Evolutionary conservation across 164 flowering plant species (phyloP), one percentile per base, ranked within the genome.

Genomic region (Kalanchoe fedtschenkoi): DNA sequence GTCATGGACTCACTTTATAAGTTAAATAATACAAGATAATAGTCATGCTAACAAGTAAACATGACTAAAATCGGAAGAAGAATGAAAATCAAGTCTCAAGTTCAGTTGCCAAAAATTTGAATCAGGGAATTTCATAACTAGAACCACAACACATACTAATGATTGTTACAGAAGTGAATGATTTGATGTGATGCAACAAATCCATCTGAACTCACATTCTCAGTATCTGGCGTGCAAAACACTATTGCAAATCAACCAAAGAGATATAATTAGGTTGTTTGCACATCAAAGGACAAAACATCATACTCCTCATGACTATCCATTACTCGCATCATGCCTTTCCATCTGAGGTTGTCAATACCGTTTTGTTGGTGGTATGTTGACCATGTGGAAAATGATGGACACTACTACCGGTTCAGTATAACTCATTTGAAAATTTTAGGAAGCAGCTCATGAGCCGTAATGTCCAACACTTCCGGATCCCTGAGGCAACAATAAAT

Each of bases 401-500:
- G 55, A 7, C 14, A 39, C 67, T 63, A 66, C 30, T 62, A 51
- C 15, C 69, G 46, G 69, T 39, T 68, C 26, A 60, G 46, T 30
- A 51, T 28, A 37, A 62, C 67, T 65, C 78, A 65, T 72, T 79
- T 88, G 79, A 78, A 91, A 28, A 91, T 32, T 21, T 88, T 89
- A 3, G 97, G 97, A 68, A 88, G 74, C 63, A 91, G 44, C 75
- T 86, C 96, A 72, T 91, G 96, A 55, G 71, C 82, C 58, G 68
- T 44, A 34, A 82, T 78, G 70, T 88, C 96, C 70, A 91, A 65
- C 58, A 54, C 66, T 64, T 84, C 96, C 6, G 97, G 97, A 64
- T 88, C 81, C 85, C 97, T 91, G 83, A 44, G 69, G 71, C 7
- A 24, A 19, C 17, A 11, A 17, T 46, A 38, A 14, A 34, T 59